Percentiles rank a stretch among this genome's conserved stretches.
phyloP scores from a whole-genome alignment of 2,329 filamentous ascomycete genomes.

The Eutypella sp. region DNA sequence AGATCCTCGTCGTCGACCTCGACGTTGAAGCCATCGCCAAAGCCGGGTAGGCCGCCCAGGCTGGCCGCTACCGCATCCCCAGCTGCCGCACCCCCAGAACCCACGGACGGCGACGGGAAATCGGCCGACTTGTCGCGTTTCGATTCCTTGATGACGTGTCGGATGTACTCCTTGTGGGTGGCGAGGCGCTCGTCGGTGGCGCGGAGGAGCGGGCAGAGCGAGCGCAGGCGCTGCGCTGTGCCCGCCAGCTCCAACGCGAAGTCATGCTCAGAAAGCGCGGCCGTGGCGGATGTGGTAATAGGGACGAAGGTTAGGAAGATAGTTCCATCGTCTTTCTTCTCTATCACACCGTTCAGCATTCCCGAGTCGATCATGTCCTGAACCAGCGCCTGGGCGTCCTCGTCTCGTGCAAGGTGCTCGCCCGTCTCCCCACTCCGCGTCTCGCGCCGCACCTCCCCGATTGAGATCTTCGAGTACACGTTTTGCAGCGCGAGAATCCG shows the following conservation, averaged over 20 bases:
- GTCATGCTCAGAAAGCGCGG: slow-evolving; percentile 43
- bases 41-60: slow-evolving; percentile 5
- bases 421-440: slow-evolving; percentile 54
- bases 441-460: slow-evolving; percentile 45
- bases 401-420: slow-evolving; percentile 33
- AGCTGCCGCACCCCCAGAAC: slow-evolving; percentile 25
- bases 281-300: slow-evolving; percentile 30
- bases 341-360: slow-evolving; percentile 49
- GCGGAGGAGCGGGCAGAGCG: slow-evolving; percentile 43
- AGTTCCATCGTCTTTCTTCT: slow-evolving; percentile 37
- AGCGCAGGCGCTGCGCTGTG: slow-evolving; percentile 37
- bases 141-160: slow-evolving; percentile 40
- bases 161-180: slow-evolving; percentile 53
- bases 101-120: too few species aligned
- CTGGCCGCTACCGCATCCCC: slow-evolving; percentile 24
- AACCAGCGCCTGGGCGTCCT: slow-evolving; percentile 42
- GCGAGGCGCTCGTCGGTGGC: slow-evolving; percentile 50
- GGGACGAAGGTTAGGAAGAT: slow-evolving; percentile 49
- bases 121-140: slow-evolving; percentile 33
- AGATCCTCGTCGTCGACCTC: slow-evolving; percentile 57
- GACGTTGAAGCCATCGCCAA: slow-evolving; percentile 39
- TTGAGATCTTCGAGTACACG: slow-evolving; percentile 60
- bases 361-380: slow-evolving; percentile 50
- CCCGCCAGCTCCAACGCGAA: slow-evolving; percentile 43
- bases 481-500: slow-evolving; percentile 68